phyloP scores from a whole-genome alignment of 1,284 basidiomycete species.

The Rhodotorula sp. region DNA sequence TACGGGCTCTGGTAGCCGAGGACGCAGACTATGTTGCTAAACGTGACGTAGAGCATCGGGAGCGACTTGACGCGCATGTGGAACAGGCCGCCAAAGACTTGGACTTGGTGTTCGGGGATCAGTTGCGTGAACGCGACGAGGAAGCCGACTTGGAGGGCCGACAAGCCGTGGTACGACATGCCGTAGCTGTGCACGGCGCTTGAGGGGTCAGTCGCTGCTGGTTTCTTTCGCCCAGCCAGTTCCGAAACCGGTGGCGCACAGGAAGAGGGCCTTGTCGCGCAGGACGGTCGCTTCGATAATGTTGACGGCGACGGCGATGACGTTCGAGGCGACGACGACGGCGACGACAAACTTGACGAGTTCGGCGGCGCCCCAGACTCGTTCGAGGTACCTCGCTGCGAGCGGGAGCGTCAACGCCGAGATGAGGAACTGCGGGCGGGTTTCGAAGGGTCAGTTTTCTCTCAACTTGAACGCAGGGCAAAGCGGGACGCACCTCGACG shows the following conservation, averaged over 20 bases:
- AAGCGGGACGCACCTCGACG: conserved; percentile 65
- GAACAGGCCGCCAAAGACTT: conserved; percentile 73
- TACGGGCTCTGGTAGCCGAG: conserved; percentile 88
- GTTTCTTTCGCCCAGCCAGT: too few relatives aligned
- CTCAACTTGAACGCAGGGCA: neutral
- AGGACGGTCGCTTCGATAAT: conserved; percentile 73
- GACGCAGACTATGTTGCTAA: conserved; percentile 85
- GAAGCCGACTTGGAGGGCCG: conserved; percentile 84
- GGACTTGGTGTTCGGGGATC: conserved; percentile 96
- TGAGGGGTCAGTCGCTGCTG: neutral
- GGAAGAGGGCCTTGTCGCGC: conserved; percentile 64
- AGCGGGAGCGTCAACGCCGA: conserved; percentile 77
- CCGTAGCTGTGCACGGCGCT: conserved; percentile 62
- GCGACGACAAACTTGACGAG: conserved; percentile 80
- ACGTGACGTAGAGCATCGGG: conserved; percentile 88
- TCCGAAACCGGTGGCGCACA: conserved; percentile 58
- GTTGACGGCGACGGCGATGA: conserved; percentile 79
- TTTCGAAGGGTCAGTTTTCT: neutral
- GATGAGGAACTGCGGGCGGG: conserved; percentile 62
- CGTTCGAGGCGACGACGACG: conserved; percentile 75
- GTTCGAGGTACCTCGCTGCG: conserved; percentile 83
- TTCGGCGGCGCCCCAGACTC: conserved; percentile 87
- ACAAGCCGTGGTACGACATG: conserved; percentile 85
- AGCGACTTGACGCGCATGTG: conserved; percentile 88
- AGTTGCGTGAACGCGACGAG: conserved; percentile 95